Base-by-base conservation (phyloP, 2,329 filamentous ascomycete genomes). In the Beauveria sp. region DNA sequence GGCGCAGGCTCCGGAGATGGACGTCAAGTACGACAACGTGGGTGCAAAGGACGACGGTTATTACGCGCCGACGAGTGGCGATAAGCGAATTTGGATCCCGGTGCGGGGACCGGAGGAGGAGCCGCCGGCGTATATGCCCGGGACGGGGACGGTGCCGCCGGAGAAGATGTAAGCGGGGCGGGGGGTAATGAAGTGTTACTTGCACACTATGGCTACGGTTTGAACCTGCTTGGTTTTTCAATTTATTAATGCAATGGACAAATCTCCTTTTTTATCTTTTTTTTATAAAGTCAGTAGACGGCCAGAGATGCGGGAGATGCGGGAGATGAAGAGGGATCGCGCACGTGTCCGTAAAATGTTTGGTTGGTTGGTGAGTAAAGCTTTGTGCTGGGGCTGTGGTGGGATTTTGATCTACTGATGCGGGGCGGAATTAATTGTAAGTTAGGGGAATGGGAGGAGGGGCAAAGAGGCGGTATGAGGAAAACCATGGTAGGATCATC, bases 31-130 rank as follows among this genome's bases (percentile, higher is more conserved):
- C 14, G 51, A 12, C 12, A 5, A 5, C 3, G 3, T 34, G 12
- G 30, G 30, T 34, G 30, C 12, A 1, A 34, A 5, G 30, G 9
- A 8, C 30, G 34, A 20, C 34, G 46, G 4, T 1, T 22, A 57
- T 14, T n/a, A 26, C n/a, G 30, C 43, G 20, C 18, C 14, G 28
- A 28, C 6, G 43, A 37, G 43, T 37, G 34, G 12, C 30, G 26
- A 37, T 30, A 3, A 5, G 7, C 22, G 20, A n/a, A 51, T 50
- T 43, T 18, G 18, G 22, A 51, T 44, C 20, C 55, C 46, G 46
- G 55, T 43, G 46, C 55, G 51, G 37, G 55, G 55, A 12, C 30
- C 46, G 24, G 55, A 51, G 37, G 55, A 58, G 5, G 55, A 58
- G 55, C 55, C 55, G 16, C 55, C 55, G 1, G 44, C 55, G 18